A percentile compares a stretch with the other conserved stretches of the same genome.
phyloP scores from a whole-genome alignment of 306 rosid genomes.

The Echinosophora koreensis region DNA sequence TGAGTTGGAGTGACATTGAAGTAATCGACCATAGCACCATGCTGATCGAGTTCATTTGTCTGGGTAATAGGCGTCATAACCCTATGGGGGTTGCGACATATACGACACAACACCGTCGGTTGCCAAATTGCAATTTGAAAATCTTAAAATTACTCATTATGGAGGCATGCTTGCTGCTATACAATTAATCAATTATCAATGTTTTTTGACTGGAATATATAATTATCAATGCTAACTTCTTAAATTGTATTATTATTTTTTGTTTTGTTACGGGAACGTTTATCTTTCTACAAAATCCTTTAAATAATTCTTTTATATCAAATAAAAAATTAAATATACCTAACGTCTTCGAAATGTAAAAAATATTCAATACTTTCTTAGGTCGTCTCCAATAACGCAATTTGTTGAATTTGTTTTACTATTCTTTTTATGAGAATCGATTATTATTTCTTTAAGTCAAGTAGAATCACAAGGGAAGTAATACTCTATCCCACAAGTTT shows the following conservation, averaged over 20 bases:
- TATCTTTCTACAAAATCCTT: too few species aligned
- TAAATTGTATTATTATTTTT: neutral
- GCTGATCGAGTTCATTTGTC: neutral
- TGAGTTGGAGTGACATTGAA: conserved; percentile 18
- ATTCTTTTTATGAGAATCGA: neutral
- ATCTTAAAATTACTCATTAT: neutral
- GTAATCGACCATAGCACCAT: neutral
- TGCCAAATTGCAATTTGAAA: neutral
- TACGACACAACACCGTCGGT: neutral
- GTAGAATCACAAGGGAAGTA: too few species aligned
- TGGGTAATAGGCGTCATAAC: neutral
- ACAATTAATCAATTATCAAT: too few species aligned
- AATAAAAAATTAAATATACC: too few species aligned
- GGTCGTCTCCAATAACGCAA: too few species aligned
- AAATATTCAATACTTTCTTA: too few species aligned
- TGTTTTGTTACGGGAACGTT: neutral
- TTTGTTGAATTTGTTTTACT: too few species aligned
- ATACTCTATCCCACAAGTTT: neutral
- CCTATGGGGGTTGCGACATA: neutral
- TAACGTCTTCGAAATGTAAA: too few species aligned
- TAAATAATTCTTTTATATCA: too few species aligned
- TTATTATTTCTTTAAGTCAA: too few species aligned
- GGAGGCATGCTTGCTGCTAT: neutral
- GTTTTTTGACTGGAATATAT: too few species aligned
- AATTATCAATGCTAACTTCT: neutral